Base-by-base conservation (phyloP, 2,329 filamentous ascomycete genomes). In the Amesomyces nigricolor region DNA sequence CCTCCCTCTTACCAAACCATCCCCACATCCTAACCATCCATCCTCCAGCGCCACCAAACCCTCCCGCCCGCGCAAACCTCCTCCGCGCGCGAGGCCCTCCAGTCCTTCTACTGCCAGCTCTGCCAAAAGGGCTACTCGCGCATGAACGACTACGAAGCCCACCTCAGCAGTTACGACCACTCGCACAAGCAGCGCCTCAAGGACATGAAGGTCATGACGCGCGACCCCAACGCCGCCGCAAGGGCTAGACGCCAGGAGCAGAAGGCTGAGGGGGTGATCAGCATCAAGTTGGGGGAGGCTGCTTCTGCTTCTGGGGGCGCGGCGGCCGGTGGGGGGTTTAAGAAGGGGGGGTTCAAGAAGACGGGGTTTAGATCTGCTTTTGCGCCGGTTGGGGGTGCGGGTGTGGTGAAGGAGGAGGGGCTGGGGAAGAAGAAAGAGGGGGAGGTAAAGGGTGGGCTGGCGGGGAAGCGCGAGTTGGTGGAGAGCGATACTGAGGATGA, bases 121-220 rank as follows among this genome's bases (percentile, higher is more conserved):
- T 97, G 94, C 76, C 85, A 87, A 61, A 97, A 97, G 74, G 92
- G 91, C 65, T 99, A 97, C 73, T 85, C 86, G 1, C 90, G 94
- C 54, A 92, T 95, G 79, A 92, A 95, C 68, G 92, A 97, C 70
- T 96, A 95, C 70, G 92, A 97, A 72, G 87, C 91, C 7, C 94
- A 99, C 70, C 88, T 96, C 54, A 85, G 85, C 61, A 94, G 88
- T 65, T 97, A 97, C 72, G 94, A 97, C 68, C 94, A 99, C 73
- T 88, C 89, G 64, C 94, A 99, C 72, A 91, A 91, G 70, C 91
- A 95, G 74, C 87, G 89, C 48, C 81, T 91, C 56, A 89, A 89
- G 71, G 88, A 94, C 65, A 91, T 92, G 88, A 90, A 90, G 72
- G 85, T 88, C 65, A 86, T 91, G 77, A 85, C 87, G 32, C 83